These are phyloP conservation scores for Puccinellia tenuiflora DNA, from an alignment of 176 grass and related monocot species.

Conservation along the genomic window DNA sequence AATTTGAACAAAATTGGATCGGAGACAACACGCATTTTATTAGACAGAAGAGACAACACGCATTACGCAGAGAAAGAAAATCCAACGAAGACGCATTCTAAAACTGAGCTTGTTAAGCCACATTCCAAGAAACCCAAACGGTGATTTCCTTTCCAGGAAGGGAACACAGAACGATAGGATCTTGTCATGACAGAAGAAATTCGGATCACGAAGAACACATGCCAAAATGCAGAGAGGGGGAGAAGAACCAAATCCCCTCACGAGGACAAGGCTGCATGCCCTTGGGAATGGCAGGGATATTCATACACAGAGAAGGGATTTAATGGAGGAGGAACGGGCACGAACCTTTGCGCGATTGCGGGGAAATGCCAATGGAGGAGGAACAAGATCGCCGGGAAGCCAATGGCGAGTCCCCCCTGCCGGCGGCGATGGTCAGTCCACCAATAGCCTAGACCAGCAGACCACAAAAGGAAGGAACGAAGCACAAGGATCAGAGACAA, in stretches of 20 bases:
- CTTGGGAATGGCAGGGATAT: background rate
- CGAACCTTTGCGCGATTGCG: slow-evolving; percentile 11
- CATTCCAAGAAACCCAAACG: background rate
- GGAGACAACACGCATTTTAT: background rate
- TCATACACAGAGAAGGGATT: background rate
- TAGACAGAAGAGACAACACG: background rate
- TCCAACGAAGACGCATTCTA: background rate
- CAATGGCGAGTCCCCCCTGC: slow-evolving; percentile 1
- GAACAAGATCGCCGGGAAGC: background rate
- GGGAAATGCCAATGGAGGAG: background rate
- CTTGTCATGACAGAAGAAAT: background rate
- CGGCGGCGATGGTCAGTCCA: slow-evolving; percentile 26
- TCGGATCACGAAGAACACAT: background rate
- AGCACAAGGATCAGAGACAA: slow-evolving; percentile 59
- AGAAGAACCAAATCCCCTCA: background rate
- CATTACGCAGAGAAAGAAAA: background rate
- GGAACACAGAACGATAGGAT: background rate
- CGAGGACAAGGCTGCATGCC: background rate
- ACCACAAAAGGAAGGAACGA: background rate
- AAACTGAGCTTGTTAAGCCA: background rate
- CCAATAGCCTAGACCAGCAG: slow-evolving; percentile 17
- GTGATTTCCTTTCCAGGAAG: background rate
- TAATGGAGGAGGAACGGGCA: background rate
- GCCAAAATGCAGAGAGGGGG: background rate
- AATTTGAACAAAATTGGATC: background rate